These are phyloP conservation scores for Glomus cerebriforme DNA, from an alignment of 192 early-diverging fungal genomes.

Conservation along the genomic window DNA sequence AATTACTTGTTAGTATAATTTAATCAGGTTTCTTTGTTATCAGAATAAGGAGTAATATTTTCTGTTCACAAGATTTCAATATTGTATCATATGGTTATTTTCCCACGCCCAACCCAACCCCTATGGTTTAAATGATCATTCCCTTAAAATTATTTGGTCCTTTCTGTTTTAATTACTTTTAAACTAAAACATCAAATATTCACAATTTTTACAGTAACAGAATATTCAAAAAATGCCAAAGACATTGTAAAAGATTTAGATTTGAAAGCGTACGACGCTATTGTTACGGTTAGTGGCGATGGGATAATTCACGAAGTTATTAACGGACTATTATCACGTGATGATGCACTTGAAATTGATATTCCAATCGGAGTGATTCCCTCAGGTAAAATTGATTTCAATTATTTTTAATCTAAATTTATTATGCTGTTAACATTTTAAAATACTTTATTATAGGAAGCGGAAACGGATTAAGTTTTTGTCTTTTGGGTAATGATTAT, in stretches of 20 bases:
- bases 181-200: neutral
- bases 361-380: conserved; percentile 69
- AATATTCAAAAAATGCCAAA: conserved; percentile 57
- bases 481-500: conserved; percentile 49
- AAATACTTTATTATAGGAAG: conserved; percentile 30
- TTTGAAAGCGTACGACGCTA: conserved; percentile 55
- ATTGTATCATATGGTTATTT: neutral
- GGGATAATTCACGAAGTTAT: conserved; percentile 81
- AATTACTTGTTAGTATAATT: conserved; percentile 48
- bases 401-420: neutral
- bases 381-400: conserved; percentile 39
- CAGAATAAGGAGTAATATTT: neutral
- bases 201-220: conserved; percentile 52
- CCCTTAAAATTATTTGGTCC: neutral
- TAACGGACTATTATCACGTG: conserved; percentile 74
- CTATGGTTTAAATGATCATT: neutral
- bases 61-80: neutral
- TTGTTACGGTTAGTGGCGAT: conserved; percentile 75
- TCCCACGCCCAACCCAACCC: neutral
- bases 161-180: neutral
- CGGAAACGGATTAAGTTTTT: conserved; percentile 56
- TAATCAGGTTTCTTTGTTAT: conserved; percentile 30
- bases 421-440: neutral
- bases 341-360: conserved; percentile 61
- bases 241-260: conserved; percentile 63